Evolutionary conservation across 139 green algal genomes (phyloP).

Genomic region (Yamagishiella unicocca): DNA sequence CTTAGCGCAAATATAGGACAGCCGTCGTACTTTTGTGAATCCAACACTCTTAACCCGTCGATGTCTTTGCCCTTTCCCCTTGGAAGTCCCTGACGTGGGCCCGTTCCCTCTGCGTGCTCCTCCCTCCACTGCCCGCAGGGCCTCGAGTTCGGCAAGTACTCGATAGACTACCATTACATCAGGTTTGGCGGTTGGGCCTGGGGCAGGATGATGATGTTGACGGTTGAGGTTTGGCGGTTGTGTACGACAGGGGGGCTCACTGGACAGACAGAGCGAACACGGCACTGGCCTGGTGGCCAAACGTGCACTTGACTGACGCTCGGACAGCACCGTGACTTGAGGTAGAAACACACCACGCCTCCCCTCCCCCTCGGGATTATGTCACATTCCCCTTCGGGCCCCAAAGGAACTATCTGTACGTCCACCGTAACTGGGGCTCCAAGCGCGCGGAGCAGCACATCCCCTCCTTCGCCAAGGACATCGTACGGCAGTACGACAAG

Average conservation of each 20-base stretch:
- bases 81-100: too few species aligned
- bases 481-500: slow-evolving; percentile 58
- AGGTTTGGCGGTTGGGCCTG: slow-evolving; percentile 47
- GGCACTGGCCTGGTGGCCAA: too few species aligned
- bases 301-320: too few species aligned
- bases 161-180: slow-evolving; percentile 97
- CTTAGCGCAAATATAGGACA: too few species aligned
- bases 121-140: slow-evolving; percentile 80
- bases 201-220: not conserved
- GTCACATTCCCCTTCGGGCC: not conserved
- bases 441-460: slow-evolving; percentile 54
- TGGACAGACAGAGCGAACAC: too few species aligned
- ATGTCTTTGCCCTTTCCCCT: too few species aligned
- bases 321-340: too few species aligned
- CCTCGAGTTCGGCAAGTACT: slow-evolving; percentile 97
- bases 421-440: slow-evolving; percentile 51
- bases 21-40: too few species aligned
- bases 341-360: not conserved
- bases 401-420: slow-evolving; percentile 62
- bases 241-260: too few species aligned
- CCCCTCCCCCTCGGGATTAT: not conserved
- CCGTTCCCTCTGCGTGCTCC: too few species aligned
- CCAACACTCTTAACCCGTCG: too few species aligned
- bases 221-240: not conserved
- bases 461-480: slow-evolving; percentile 53